These are phyloP conservation scores for Pseudocercospora ulei DNA, from an alignment of 2,329 filamentous ascomycete species.

Conservation along the genomic window DNA sequence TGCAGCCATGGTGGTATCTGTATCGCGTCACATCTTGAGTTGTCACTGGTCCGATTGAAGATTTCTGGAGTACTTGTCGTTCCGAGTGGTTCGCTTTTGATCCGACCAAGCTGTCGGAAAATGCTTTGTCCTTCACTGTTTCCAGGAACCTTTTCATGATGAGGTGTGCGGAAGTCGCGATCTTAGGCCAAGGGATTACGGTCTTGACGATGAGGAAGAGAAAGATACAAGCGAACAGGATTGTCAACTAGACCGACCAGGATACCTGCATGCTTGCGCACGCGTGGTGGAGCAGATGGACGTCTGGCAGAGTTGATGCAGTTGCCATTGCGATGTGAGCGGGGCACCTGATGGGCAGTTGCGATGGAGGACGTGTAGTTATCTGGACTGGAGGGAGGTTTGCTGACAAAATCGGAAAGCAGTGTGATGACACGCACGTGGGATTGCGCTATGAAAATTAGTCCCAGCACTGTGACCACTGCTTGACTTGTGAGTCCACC, in stretches of 20 bases:
- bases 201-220: constrained; percentile 16
- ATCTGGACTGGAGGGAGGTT: neutral
- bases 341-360: neutral
- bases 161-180: constrained; percentile 10
- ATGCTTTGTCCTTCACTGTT: constrained; percentile 33
- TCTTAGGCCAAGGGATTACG: constrained; percentile 5
- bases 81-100: constrained; percentile 17
- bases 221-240: constrained; percentile 21
- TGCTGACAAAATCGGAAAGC: neutral
- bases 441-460: too few relatives aligned
- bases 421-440: too few relatives aligned
- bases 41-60: constrained; percentile 35
- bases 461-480: too few relatives aligned
- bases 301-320: constrained; percentile 6
- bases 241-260: constrained; percentile 20
- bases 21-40: constrained; percentile 44
- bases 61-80: constrained; percentile 13
- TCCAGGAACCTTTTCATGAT: constrained; percentile 36
- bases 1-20: constrained; percentile 52
- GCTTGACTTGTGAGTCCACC: neutral
- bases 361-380: constrained; percentile 3
- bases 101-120: constrained; percentile 1
- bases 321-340: too few relatives aligned
- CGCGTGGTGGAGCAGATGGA: neutral
- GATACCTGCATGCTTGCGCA: constrained; percentile 8